phyloP scores from a whole-genome alignment of 2,329 filamentous ascomycete genomes.

The Ilyonectria sp. region DNA sequence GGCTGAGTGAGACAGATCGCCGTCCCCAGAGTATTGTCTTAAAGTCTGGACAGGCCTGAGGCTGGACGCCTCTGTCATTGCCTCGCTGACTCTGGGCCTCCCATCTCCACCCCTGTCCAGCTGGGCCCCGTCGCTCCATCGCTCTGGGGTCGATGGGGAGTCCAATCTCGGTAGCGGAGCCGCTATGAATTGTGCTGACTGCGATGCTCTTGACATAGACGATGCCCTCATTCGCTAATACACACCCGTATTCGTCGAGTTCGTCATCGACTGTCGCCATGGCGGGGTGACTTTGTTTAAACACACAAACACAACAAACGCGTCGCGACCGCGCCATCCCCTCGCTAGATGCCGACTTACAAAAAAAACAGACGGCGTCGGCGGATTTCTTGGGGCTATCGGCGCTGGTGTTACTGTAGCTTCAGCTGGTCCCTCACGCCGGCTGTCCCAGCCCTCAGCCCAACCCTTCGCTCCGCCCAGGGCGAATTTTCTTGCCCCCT shows the following conservation, averaged over 20 bases:
- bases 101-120: slow-evolving; percentile 9
- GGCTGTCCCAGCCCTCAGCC: slow-evolving; percentile 12
- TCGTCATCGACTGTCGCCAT: slow-evolving; percentile 38
- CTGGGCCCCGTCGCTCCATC: not conserved
- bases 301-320: slow-evolving; percentile 2
- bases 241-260: slow-evolving; percentile 21
- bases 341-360: slow-evolving; percentile 15
- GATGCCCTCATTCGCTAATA: slow-evolving; percentile 12
- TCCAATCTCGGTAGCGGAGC: slow-evolving; percentile 43
- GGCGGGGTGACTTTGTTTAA: slow-evolving; percentile 13
- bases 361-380: slow-evolving; percentile 2
- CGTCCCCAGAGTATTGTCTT: not conserved
- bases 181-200: slow-evolving; percentile 33
- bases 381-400: slow-evolving; percentile 10
- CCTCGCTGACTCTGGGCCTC: slow-evolving; percentile 1
- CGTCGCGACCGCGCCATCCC: slow-evolving; percentile 7
- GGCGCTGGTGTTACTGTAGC: slow-evolving; percentile 13
- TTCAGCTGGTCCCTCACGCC: slow-evolving; percentile 7
- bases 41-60: not conserved
- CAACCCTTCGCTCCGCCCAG: not conserved
- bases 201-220: slow-evolving; percentile 35
- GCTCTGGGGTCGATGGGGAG: slow-evolving; percentile 27
- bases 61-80: not conserved
- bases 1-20: slow-evolving; percentile 2
- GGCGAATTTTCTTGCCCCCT: slow-evolving; percentile 8